Base-by-base conservation (phyloP, 2,329 filamentous ascomycete species). In the Aspergillus piperis region DNA sequence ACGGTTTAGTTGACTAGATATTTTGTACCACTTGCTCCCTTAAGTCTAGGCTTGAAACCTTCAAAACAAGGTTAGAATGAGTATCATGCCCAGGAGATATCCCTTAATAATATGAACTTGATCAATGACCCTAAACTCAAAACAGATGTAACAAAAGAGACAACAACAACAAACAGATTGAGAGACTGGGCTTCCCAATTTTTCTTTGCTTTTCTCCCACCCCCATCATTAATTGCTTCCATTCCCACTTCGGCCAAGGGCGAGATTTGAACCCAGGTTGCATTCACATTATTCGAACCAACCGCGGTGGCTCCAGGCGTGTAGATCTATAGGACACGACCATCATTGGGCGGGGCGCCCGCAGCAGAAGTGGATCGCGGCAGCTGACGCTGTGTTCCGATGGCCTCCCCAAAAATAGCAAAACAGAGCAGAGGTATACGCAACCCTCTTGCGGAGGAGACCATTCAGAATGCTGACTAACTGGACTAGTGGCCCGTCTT, bases 401-500 rank as follows among this genome's bases (percentile, higher is more conserved):
- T 55, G 53, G 42, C n/a, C 51, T 44, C 41, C 10, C 53, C 62
- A 62, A 64, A 64, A 64, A 64, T 64, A 64, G 62, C 27, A 30
- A 30, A 30, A 30, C 8, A 30, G 27, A 30, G 27, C 51, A 52
- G 53, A 55, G 47, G 62, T 56, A 64, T 64, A 64, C 62, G 62
- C 62, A 64, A 59, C 57, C 62, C 56, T 54, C 50, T 36, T 47
- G 39, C 53, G 25, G 53, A 44, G 53, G 53, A 32, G 47, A 8
- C 47, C 25, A 36, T 32, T 30, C 21, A 30, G 47, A 50, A 50
- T 50, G 47, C 47, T 50, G 47, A 50, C 47, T 50, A 32, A 50
- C 47, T 10, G 47, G 25, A 11, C 47, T 21, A 50, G 27, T 50
- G 23, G 27, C 25, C 47, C 47, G 47, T 50, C 47, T 44, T n/a